Percentiles rank a stretch among this genome's conserved stretches.
Evolutionary conservation across 1,284 basidiomycete species (phyloP).

Genomic region (Pseudozyma sp.): DNA sequence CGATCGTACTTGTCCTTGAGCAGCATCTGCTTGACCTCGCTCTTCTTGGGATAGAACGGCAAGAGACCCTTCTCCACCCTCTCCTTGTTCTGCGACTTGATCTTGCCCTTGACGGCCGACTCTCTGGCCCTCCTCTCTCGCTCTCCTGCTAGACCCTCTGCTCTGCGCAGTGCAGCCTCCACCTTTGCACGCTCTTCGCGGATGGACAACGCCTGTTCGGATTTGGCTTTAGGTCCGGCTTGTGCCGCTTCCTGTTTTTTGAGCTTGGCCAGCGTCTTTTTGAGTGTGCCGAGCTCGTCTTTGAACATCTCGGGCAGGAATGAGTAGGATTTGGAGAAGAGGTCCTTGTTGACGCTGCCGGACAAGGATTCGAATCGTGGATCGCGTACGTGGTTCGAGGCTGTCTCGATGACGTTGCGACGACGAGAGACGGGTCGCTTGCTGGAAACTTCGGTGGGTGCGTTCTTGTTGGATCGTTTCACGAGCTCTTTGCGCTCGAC

Average conservation of each 20-base stretch:
- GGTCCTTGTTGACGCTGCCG: conserved; percentile 78
- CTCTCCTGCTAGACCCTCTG: conserved; percentile 75
- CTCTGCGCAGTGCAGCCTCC: conserved; percentile 81
- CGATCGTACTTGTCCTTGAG: conserved; percentile 57
- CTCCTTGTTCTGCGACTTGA: conserved; percentile 63
- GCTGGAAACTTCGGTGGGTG: conserved; percentile 87
- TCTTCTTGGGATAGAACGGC: conserved; percentile 85
- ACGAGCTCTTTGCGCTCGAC: conserved; percentile 37
- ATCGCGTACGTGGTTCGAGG: conserved; percentile 79
- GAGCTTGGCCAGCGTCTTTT: conserved; percentile 77
- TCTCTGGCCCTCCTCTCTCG: conserved; percentile 77
- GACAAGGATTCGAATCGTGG: conserved; percentile 84
- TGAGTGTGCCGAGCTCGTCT: conserved; percentile 78
- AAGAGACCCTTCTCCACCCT: conserved; percentile 57
- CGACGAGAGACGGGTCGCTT: conserved; percentile 86
- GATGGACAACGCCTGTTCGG: conserved; percentile 68
- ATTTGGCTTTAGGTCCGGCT: conserved; percentile 76
- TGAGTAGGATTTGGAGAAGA: conserved; percentile 80
- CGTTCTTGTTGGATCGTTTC: conserved; percentile 85
- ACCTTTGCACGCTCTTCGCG: conserved; percentile 80
- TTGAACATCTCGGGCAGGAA: conserved; percentile 81
- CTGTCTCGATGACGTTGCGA: conserved; percentile 80
- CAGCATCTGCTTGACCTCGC: conserved; percentile 72
- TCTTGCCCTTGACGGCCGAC: conserved; percentile 73
- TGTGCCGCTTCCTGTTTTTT: conserved; percentile 77